These are phyloP conservation scores for Leccinum fallax DNA, from an alignment of 1,284 basidiomycete genomes.

Conservation along the genomic window DNA sequence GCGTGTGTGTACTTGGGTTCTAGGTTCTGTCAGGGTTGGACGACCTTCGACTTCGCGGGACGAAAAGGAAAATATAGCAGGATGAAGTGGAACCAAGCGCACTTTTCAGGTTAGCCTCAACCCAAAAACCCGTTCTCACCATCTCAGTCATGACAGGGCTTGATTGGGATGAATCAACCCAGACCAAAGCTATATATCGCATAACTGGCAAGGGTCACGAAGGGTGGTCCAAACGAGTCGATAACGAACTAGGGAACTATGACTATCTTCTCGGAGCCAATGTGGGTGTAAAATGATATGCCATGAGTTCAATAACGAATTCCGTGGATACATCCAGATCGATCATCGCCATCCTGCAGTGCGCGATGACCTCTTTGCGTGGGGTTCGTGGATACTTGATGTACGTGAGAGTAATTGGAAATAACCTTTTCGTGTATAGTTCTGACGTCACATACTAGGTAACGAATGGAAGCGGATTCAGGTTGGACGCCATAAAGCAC, in stretches of 20 bases:
- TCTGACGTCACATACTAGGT: slow-evolving; percentile 46
- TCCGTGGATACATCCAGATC: slow-evolving; percentile 49
- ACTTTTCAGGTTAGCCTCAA: slow-evolving; percentile 66
- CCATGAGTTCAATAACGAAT: not conserved
- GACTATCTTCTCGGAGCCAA: slow-evolving; percentile 78
- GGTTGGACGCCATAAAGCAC: slow-evolving; percentile 89
- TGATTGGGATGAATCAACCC: slow-evolving; percentile 81
- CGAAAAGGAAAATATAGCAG: slow-evolving; percentile 77
- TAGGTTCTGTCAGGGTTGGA: slow-evolving; percentile 67
- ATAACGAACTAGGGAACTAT: slow-evolving; percentile 74
- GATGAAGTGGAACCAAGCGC: slow-evolving; percentile 68
- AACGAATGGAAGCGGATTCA: slow-evolving; percentile 80
- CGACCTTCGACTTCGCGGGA: slow-evolving; percentile 81
- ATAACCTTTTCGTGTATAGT: not conserved
- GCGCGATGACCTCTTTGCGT: slow-evolving; percentile 60
- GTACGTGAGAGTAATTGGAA: slow-evolving; percentile 38
- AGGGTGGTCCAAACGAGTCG: slow-evolving; percentile 74
- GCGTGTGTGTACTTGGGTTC: slow-evolving; percentile 5
- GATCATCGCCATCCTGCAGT: slow-evolving; percentile 87
- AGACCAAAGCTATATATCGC: slow-evolving; percentile 63
- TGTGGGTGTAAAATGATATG: slow-evolving; percentile 41
- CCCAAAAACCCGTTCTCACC: not conserved
- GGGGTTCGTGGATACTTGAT: slow-evolving; percentile 74
- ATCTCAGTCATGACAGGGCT: slow-evolving; percentile 52
- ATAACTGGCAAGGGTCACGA: slow-evolving; percentile 56